Evolutionary conservation across 2,329 filamentous ascomycete species (phyloP).

Genomic region (Aureobasidium uvarum): DNA sequence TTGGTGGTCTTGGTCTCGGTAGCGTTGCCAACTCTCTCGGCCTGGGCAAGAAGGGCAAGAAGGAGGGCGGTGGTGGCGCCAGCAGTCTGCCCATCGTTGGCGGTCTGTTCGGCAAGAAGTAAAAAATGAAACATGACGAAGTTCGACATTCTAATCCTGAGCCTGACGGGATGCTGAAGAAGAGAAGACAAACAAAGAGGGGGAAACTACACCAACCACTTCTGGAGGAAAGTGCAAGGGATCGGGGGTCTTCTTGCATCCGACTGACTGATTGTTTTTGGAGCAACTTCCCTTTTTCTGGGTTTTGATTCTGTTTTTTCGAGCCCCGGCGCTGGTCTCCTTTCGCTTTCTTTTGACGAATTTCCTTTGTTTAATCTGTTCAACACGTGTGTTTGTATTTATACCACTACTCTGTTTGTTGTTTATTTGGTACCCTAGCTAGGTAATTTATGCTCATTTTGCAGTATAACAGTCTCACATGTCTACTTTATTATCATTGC

Average conservation of each 20-base stretch:
- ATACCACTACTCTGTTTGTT: slow-evolving; percentile 20
- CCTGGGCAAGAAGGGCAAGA: slow-evolving; percentile 56
- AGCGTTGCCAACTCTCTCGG: slow-evolving; percentile 51
- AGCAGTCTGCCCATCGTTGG: slow-evolving; percentile 48
- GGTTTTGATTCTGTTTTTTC: slow-evolving; percentile 4
- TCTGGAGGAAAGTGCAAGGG: slow-evolving; percentile 22
- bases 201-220: slow-evolving; percentile 13
- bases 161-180: neutral
- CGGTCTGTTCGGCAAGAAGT: slow-evolving; percentile 48
- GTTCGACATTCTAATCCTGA: slow-evolving; percentile 1
- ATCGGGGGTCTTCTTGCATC: slow-evolving; percentile 26
- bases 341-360: slow-evolving; percentile 24
- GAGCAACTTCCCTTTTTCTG: slow-evolving; percentile 1
- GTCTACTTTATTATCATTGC: neutral
- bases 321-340: slow-evolving; percentile 17
- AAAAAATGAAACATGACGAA: slow-evolving; percentile 30
- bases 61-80: slow-evolving; percentile 35
- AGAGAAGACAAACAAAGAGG: slow-evolving; percentile 13
- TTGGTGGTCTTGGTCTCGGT: slow-evolving; percentile 68
- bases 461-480: neutral
- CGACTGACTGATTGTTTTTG: slow-evolving; percentile 13
- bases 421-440: slow-evolving; percentile 2
- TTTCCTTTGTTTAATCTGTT: slow-evolving; percentile 25
- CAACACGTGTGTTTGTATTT: slow-evolving; percentile 17
- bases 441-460: slow-evolving; percentile 5